These are phyloP conservation scores for Penicillium silybi DNA, from an alignment of 495 filamentous ascomycete species.

Conservation along the genomic window DNA sequence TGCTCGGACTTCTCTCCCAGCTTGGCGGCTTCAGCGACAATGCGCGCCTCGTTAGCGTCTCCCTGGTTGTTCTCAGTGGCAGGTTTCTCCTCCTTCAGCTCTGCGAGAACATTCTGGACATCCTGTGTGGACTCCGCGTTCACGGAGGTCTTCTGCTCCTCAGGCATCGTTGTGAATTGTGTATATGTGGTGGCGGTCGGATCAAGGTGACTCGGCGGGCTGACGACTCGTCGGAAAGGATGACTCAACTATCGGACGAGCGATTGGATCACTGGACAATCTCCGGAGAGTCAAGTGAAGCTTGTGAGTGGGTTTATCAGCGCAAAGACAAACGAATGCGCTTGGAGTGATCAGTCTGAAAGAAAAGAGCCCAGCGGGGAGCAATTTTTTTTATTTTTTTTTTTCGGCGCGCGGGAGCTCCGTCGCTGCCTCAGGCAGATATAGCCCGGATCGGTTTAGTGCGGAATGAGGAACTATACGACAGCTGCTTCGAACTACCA, in stretches of 20 bases:
- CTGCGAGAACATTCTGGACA: conserved; percentile 45
- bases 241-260: not conserved
- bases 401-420: conserved; percentile 33
- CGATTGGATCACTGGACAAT: not conserved
- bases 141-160: conserved; percentile 37
- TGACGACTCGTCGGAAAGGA: conserved; percentile 1
- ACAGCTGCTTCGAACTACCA: not conserved
- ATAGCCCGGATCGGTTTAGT: conserved; percentile 9
- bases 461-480: not conserved
- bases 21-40: conserved; percentile 43
- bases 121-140: conserved; percentile 44
- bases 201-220: not conserved
- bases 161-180: conserved; percentile 32
- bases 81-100: conserved; percentile 40
- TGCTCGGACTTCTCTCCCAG: conserved; percentile 42
- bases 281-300: not conserved
- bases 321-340: not conserved
- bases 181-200: not conserved
- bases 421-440: conserved; percentile 24
- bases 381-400: conserved; percentile 28
- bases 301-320: not conserved
- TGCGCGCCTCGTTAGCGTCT: conserved; percentile 41
- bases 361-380: conserved; percentile 27
- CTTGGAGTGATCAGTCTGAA: not conserved
- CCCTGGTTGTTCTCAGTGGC: conserved; percentile 27